These are phyloP conservation scores for Punica granatum DNA, from an alignment of 345 rosid genomes.

Conservation along the genomic window DNA sequence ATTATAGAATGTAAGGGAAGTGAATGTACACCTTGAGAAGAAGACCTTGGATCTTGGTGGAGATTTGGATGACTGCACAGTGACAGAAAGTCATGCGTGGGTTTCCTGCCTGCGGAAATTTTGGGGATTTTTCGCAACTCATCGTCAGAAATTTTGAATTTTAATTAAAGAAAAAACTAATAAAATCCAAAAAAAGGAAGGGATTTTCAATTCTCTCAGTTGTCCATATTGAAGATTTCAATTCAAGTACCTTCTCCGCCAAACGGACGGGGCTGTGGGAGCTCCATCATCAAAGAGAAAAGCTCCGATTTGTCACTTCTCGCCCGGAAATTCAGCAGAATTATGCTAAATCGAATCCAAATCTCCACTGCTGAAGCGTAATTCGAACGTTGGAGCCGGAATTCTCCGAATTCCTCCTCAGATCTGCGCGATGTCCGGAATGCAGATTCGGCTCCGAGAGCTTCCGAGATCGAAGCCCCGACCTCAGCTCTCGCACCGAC, in stretches of 20 bases:
- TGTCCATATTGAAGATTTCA: not conserved
- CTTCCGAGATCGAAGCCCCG: not conserved
- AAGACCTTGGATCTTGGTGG: constrained; percentile 70
- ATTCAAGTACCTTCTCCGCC: constrained; percentile 54
- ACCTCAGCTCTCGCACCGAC: not conserved
- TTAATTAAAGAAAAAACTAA: constrained; percentile 1
- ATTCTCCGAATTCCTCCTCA: not conserved
- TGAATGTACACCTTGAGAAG: constrained; percentile 36
- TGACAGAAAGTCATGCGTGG: constrained; percentile 85
- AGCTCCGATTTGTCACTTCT: not conserved
- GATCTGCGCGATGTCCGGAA: constrained; percentile 8
- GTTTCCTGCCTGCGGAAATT: constrained; percentile 60
- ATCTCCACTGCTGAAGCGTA: not conserved
- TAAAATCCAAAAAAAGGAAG: not conserved
- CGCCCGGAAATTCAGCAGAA: constrained; percentile 9
- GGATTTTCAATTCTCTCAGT: not conserved
- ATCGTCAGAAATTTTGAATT: not conserved
- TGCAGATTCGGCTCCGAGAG: constrained; percentile 6
- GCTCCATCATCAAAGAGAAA: constrained; percentile 51
- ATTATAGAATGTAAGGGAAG: not conserved
- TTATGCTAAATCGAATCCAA: not conserved
- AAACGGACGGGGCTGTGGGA: constrained; percentile 66
- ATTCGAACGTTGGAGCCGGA: constrained; percentile 4
- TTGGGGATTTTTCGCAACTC: not conserved
- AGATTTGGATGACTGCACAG: constrained; percentile 65